These are phyloP conservation scores for Astragalus glycyphyllos DNA, from an alignment of 306 rosid species.

Conservation along the genomic window DNA sequence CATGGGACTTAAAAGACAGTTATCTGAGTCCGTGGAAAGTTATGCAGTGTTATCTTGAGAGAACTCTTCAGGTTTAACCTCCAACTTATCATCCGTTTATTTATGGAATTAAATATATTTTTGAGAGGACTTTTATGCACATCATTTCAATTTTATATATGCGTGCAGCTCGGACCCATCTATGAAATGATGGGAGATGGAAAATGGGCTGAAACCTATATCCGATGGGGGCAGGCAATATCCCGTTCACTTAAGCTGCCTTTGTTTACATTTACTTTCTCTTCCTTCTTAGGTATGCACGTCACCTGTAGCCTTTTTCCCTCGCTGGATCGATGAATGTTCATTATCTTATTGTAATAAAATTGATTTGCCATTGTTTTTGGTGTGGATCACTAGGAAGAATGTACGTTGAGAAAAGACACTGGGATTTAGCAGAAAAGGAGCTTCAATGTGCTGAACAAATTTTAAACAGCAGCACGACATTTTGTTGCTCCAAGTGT, in stretches of 20 bases:
- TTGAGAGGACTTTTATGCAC: neutral
- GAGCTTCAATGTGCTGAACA: constrained; percentile 70
- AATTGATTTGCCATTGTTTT: constrained; percentile 32
- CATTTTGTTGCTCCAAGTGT: constrained; percentile 80
- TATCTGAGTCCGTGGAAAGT: constrained; percentile 87
- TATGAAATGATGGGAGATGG: constrained; percentile 84
- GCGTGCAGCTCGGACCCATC: constrained; percentile 72
- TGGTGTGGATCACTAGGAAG: constrained; percentile 64
- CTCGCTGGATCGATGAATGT: constrained; percentile 29
- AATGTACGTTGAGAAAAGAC: constrained; percentile 64
- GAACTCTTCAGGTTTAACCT: constrained; percentile 86
- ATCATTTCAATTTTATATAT: constrained; percentile 30
- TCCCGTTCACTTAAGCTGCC: constrained; percentile 69
- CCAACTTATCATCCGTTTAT: constrained; percentile 30
- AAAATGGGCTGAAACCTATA: constrained; percentile 72
- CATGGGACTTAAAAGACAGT: constrained; percentile 64
- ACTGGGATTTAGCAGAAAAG: constrained; percentile 72
- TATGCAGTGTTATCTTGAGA: constrained; percentile 90
- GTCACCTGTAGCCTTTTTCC: constrained; percentile 18
- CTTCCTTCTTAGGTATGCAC: constrained; percentile 75
- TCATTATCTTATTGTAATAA: constrained; percentile 27
- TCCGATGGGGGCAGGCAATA: constrained; percentile 74
- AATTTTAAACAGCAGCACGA: constrained; percentile 48
- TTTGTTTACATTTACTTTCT: constrained; percentile 71
- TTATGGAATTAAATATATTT: constrained; percentile 10